Conservation (phyloP, 2,329 filamentous ascomycete genomes). For the Metarhizium brunneum region DNA sequence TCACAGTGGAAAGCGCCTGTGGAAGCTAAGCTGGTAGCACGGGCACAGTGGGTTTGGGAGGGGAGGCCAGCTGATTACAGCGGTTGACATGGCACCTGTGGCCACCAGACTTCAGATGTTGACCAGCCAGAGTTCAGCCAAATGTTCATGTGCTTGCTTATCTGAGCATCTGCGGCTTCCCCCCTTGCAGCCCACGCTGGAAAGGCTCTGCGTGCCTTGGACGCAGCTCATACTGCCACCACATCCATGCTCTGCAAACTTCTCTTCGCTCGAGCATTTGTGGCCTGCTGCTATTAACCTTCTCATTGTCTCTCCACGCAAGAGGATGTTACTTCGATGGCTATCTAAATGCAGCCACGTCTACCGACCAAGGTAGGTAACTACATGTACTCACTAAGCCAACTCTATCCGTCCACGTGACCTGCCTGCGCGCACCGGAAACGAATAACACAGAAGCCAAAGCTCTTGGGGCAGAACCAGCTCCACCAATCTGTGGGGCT, state of each 20-base stretch:
- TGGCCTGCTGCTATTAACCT: background rate
- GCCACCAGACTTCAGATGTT: too few relatives aligned
- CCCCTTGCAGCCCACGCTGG: background rate
- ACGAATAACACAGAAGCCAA: background rate
- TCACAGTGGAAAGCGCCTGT: slow-evolving; percentile 1
- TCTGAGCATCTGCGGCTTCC: background rate
- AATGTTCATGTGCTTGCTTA: background rate
- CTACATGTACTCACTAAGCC: background rate
- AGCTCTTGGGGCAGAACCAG: background rate
- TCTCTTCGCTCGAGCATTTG: background rate
- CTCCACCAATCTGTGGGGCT: background rate
- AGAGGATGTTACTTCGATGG: background rate
- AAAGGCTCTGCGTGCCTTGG: background rate
- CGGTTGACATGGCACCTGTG: too few relatives aligned
- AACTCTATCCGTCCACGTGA: background rate
- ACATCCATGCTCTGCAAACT: background rate
- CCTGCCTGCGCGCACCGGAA: background rate
- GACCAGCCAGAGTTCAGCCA: too few relatives aligned
- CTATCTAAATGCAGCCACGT: background rate
- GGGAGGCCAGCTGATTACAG: too few relatives aligned
- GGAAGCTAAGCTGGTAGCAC: background rate
- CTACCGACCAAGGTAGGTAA: background rate
- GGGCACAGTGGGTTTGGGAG: too few relatives aligned
- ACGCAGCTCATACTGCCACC: background rate
- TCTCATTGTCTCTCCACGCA: background rate